Conservation (phyloP, 768 basidiomycete species). For the Dendrothele bispora region DNA sequence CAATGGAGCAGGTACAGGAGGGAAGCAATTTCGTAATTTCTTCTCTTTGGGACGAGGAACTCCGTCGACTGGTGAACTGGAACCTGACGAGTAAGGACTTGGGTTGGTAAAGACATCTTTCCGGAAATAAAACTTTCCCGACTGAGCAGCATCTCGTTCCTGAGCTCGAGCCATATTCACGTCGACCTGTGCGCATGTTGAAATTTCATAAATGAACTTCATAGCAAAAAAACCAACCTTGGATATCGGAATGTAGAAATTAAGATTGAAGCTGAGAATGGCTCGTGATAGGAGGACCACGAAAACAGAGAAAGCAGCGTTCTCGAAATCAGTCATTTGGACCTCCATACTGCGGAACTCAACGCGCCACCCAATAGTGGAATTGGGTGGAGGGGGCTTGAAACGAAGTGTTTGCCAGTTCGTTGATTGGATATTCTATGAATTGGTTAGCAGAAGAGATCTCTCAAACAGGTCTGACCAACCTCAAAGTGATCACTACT, state of each 20-base stretch:
- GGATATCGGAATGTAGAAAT: constrained; percentile 96
- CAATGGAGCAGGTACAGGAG: constrained; percentile 52
- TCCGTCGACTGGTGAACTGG: constrained; percentile 38
- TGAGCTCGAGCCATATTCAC: constrained; percentile 96
- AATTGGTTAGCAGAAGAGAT: constrained; percentile 3
- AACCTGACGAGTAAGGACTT: constrained; percentile 38
- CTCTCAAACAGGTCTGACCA: constrained; percentile 7
- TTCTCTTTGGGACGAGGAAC: constrained; percentile 53
- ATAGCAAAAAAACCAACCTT: constrained; percentile 52
- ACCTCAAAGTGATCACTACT: constrained; percentile 98
- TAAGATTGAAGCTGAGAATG: constrained; percentile 87
- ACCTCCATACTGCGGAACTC: constrained; percentile 99
- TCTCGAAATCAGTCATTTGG: constrained; percentile 98
- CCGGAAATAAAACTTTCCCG: constrained; percentile 87
- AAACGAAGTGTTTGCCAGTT: constrained; percentile 99
- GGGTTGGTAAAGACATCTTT: constrained; percentile 75
- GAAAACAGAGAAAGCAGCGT: constrained; percentile 95
- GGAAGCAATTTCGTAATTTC: constrained; percentile 73
- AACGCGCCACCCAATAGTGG: constrained; percentile 94
- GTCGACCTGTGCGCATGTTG: constrained; percentile 67
- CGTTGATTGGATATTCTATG: constrained; percentile 95
- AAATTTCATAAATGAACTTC: background rate
- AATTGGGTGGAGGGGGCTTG: constrained; percentile 95
- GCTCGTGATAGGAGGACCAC: constrained; percentile 92
- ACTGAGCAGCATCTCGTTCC: constrained; percentile 68